Base-by-base conservation (phyloP, 2,329 filamentous ascomycete genomes). In the Parasarocladium wereldwijsianum region DNA sequence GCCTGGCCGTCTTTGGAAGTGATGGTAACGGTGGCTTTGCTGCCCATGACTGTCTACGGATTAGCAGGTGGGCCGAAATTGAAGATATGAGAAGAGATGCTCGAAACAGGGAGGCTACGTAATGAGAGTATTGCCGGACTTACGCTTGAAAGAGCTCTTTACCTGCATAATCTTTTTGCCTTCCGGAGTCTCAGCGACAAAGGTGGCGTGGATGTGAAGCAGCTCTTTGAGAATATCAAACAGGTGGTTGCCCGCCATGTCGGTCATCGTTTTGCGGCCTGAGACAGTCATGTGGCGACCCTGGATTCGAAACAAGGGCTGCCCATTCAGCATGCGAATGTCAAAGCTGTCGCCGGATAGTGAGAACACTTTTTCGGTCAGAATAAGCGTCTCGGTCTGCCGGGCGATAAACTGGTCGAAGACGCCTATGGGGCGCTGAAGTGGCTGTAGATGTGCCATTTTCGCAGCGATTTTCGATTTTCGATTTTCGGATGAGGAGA, bases 271-370 rank as follows among this genome's bases (percentile, higher is more conserved):
- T 47, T 74, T 76, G 39, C 66, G 62, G 10, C 60, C 58, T 3
- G 60, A 64, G 3, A 74, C 43, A 8, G 62, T 60, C 38, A 70
- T 41, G 35, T 61, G 43, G 33, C 66, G 64, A 39, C 70, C 71
- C 37, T 71, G 52, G 24, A 76, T 64, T 37, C 62, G 60, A 37
- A 76, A 49, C 18, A 76, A 40, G 0, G 66, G 58, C 14, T 58
- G 52, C 14, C 70, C 70, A 34, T 60, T 62, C 25, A 59, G 50
- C 5, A 65, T 60, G 32, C 61, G 64, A 47, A 80, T 66, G 38
- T 68, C 65, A 51, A 78, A 80, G 47, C 62, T 69, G 51, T 79
- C 72, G 34, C 71, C 70, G 2, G 63, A 63, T 7, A 76, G 51
- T 3, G 72, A 76, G 34, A 74, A 46, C 12, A 76, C 56, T 40